Evolutionary conservation across 176 grass and related monocot genomes (phyloP).

Genomic region (Phyllostachys edulis): DNA sequence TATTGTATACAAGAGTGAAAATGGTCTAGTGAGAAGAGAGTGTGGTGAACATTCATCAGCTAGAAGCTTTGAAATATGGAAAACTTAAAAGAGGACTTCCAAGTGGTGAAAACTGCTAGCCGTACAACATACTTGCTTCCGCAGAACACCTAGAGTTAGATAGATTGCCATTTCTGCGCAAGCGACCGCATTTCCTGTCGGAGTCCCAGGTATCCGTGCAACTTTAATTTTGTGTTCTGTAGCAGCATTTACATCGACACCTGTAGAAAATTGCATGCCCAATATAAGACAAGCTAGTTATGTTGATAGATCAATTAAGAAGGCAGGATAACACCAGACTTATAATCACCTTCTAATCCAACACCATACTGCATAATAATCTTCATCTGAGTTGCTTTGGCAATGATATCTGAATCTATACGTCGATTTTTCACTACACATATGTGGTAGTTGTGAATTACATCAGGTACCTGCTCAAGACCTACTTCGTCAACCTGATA

Average conservation of each 20-base stretch:
- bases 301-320: slow-evolving; percentile 15
- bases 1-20: background rate
- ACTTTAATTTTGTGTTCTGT: slow-evolving; percentile 89
- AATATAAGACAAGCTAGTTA: slow-evolving; percentile 19
- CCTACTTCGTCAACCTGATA: slow-evolving; percentile 78
- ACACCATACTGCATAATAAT: slow-evolving; percentile 96
- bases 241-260: slow-evolving; percentile 85
- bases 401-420: slow-evolving; percentile 68
- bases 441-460: slow-evolving; percentile 77
- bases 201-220: slow-evolving; percentile 81
- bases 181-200: slow-evolving; percentile 75
- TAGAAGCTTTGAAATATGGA: background rate
- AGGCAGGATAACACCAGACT: slow-evolving; percentile 12
- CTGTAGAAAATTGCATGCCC: slow-evolving; percentile 40
- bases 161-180: slow-evolving; percentile 95
- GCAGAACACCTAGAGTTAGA: slow-evolving; percentile 71
- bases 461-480: slow-evolving; percentile 68
- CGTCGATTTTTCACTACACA: slow-evolving; percentile 71
- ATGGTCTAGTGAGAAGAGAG: background rate
- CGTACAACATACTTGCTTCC: slow-evolving; percentile 70
- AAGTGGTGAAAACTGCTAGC: background rate
- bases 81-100: background rate
- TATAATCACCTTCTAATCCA: slow-evolving; percentile 77
- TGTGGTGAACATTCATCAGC: no score
- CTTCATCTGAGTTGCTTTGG: slow-evolving; percentile 84